phyloP scores from a whole-genome alignment of 1,284 basidiomycete genomes.

The Entoloma clypeatum region DNA sequence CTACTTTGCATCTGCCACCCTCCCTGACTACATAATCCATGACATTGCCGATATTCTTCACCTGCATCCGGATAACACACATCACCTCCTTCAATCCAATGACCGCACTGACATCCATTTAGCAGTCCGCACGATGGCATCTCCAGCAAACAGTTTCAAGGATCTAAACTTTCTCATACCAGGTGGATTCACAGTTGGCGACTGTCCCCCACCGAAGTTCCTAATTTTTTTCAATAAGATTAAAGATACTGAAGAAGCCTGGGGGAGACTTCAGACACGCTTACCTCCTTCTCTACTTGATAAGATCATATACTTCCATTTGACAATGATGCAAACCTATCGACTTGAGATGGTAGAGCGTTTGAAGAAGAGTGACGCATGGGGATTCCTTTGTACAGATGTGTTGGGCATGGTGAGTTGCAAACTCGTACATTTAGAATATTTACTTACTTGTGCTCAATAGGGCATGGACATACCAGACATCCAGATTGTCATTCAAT shows the following conservation, averaged over 20 bases:
- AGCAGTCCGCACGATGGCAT: constrained; percentile 24
- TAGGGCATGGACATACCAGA: constrained; percentile 15
- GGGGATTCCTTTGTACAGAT: constrained; percentile 12
- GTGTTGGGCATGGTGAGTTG: constrained; percentile 18
- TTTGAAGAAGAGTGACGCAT: neutral
- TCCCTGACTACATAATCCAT: constrained; percentile 22
- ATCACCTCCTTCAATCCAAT: constrained; percentile 17
- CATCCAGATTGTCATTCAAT: constrained; percentile 14
- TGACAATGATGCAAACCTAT: constrained; percentile 9
- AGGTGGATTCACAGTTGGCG: constrained; percentile 12
- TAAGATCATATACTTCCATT: constrained; percentile 13
- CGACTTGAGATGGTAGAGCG: constrained; percentile 2
- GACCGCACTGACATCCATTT: constrained; percentile 32
- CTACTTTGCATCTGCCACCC: constrained; percentile 24
- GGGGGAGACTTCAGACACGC: neutral
- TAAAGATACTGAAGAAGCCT: constrained; percentile 1
- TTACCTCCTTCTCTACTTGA: neutral
- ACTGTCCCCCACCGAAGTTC: constrained; percentile 18
- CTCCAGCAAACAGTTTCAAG: constrained; percentile 22
- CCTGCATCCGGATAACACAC: constrained; percentile 14
- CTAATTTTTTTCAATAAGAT: constrained; percentile 33
- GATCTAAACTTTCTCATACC: constrained; percentile 32
- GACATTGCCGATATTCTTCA: constrained; percentile 24
- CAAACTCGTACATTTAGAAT: neutral
- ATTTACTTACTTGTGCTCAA: neutral